phyloP scores from a whole-genome alignment of 2,329 filamentous ascomycete genomes.

The Curvularia eragrostidis region DNA sequence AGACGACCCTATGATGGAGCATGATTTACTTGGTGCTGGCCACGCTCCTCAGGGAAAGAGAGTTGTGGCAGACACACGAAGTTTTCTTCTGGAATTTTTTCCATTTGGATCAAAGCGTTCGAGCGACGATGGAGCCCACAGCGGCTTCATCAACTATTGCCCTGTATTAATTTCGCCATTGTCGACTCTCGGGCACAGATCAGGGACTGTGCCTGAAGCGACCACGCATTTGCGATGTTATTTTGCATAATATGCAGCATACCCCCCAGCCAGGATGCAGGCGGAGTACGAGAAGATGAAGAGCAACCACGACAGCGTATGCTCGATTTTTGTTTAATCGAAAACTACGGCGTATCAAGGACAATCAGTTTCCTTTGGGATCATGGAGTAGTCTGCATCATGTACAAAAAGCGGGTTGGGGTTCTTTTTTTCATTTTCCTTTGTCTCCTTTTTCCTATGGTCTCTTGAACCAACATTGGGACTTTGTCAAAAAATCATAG shows the following conservation, averaged over 20 bases:
- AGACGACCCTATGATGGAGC: constrained; percentile 28
- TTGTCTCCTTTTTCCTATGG: constrained; percentile 20
- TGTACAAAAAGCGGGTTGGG: constrained; percentile 44
- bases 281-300: constrained; percentile 25
- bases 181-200: constrained; percentile 28
- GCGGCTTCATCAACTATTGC: constrained; percentile 28
- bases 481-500: constrained; percentile 23
- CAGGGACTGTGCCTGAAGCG: constrained; percentile 45
- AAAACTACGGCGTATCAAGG: constrained; percentile 22
- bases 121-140: constrained; percentile 30
- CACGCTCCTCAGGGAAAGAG: constrained; percentile 29
- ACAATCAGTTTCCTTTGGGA: constrained; percentile 15
- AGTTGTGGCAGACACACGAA: constrained; percentile 27
- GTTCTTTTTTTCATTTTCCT: constrained; percentile 18
- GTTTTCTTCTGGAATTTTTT: constrained; percentile 41
- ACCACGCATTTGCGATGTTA: constrained; percentile 37
- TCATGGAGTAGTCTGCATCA: constrained; percentile 22
- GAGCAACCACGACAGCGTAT: constrained; percentile 11
- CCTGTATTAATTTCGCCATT: constrained; percentile 44
- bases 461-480: constrained; percentile 21
- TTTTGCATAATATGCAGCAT: constrained; percentile 37
- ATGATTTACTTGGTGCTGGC: constrained; percentile 18
- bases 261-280: constrained; percentile 23
- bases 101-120: constrained; percentile 44
- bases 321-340: constrained; percentile 20